phyloP scores from a whole-genome alignment of 441 rosid species.

The Metrosideros polymorpha region DNA sequence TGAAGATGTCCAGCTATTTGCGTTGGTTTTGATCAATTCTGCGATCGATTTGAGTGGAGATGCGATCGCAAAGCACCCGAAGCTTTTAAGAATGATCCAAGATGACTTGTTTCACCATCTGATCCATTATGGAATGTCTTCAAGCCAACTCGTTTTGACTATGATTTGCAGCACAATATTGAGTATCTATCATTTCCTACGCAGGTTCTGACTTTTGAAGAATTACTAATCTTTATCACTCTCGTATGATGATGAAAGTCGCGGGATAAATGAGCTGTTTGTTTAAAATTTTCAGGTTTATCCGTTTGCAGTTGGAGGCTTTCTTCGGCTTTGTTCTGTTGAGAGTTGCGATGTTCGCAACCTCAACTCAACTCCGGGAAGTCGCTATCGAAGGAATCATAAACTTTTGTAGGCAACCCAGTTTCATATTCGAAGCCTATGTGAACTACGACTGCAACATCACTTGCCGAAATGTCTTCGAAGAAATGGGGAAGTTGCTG shows the following conservation, averaged over 20 bases:
- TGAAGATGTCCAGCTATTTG: constrained; percentile 67
- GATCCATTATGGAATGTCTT: constrained; percentile 64
- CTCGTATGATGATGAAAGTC: neutral
- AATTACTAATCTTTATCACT: neutral
- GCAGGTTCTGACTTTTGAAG: constrained; percentile 29
- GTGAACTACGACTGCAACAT: constrained; percentile 85
- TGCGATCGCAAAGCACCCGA: constrained; percentile 56
- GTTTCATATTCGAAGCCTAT: constrained; percentile 65
- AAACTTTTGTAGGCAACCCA: constrained; percentile 77
- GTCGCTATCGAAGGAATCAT: constrained; percentile 80
- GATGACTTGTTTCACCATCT: constrained; percentile 82
- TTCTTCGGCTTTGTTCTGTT: constrained; percentile 66
- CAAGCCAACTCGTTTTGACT: constrained; percentile 67
- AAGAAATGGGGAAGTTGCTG: constrained; percentile 71
- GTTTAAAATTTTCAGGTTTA: constrained; percentile 32
- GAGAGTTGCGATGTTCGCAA: constrained; percentile 29
- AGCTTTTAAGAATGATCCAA: constrained; percentile 65
- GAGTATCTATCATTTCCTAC: constrained; percentile 73
- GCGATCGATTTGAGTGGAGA: constrained; percentile 80
- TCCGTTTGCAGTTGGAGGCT: constrained; percentile 80
- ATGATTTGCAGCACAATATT: constrained; percentile 85
- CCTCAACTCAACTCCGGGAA: constrained; percentile 57
- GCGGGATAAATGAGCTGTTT: neutral
- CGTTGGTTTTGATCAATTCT: constrained; percentile 52
- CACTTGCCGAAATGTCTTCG: constrained; percentile 42